Percentiles rank a stretch among this genome's conserved stretches.
These are phyloP conservation scores for Mimosa pudica DNA, from an alignment of 306 rosid species.

Conservation along the genomic window DNA sequence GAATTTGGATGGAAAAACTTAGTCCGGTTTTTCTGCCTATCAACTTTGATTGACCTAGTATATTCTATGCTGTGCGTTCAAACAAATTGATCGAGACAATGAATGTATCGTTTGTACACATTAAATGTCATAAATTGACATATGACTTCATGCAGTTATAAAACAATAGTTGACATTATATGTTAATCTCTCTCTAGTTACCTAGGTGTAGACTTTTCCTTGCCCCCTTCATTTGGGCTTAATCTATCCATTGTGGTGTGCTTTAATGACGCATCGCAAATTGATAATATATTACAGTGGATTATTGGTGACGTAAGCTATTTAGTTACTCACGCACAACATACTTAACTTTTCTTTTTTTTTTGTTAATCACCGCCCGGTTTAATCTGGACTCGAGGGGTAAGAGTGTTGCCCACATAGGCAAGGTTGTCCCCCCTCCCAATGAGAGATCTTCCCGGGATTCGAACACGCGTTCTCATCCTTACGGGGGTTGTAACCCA, in stretches of 20 bases:
- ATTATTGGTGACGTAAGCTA: not conserved
- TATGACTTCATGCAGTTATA: constrained; percentile 7
- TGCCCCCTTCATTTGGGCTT: constrained; percentile 7
- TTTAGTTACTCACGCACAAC: not conserved
- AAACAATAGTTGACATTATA: not conserved
- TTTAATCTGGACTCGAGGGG: too few species aligned
- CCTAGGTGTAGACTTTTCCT: not conserved
- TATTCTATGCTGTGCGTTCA: constrained; percentile 2
- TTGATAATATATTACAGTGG: not conserved
- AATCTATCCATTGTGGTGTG: not conserved
- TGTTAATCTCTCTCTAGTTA: not conserved
- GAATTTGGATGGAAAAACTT: not conserved
- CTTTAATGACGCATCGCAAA: not conserved
- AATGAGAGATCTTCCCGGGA: too few species aligned
- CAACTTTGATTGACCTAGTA: not conserved
- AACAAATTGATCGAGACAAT: not conserved
- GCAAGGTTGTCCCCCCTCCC: too few species aligned
- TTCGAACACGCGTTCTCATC: too few species aligned
- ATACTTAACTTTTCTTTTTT: not conserved
- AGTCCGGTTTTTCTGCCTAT: not conserved
- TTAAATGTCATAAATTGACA: not conserved
- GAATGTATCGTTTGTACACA: not conserved
- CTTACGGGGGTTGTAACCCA: too few species aligned
- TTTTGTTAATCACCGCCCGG: too few species aligned
- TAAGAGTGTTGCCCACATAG: too few species aligned